Percentiles rank a stretch among this genome's conserved stretches.
phyloP scores from a whole-genome alignment of 768 basidiomycete species.

The Pleurotus ostreatus region DNA sequence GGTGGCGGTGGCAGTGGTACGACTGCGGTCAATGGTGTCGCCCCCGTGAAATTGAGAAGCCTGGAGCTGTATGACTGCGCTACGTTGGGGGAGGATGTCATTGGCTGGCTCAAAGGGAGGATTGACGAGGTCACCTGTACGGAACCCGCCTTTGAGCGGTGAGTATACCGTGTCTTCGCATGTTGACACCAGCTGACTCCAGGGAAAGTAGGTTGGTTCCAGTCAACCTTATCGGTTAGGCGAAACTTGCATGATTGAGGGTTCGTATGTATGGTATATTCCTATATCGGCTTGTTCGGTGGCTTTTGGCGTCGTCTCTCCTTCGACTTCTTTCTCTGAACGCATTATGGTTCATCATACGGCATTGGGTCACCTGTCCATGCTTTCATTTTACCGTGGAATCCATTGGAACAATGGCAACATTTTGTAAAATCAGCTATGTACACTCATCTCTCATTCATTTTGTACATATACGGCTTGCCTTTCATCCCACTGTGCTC shows the following conservation, averaged over 20 bases:
- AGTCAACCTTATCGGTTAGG: neutral
- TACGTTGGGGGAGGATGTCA: slow-evolving; percentile 62
- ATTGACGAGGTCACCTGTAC: slow-evolving; percentile 60
- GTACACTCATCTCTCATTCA: neutral
- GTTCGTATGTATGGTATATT: neutral
- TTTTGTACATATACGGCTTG: neutral
- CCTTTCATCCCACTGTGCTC: neutral
- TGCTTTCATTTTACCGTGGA: too few species aligned
- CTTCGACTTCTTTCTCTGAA: neutral
- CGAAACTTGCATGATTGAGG: neutral
- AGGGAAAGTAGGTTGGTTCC: slow-evolving; percentile 4
- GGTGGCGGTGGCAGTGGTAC: slow-evolving; percentile 14
- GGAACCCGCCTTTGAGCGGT: slow-evolving; percentile 52
- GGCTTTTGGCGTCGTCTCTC: neutral
- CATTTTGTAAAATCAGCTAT: neutral
- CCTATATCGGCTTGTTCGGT: neutral
- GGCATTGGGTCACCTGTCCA: too few species aligned
- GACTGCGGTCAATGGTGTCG: slow-evolving; percentile 39
- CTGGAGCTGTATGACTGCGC: slow-evolving; percentile 69
- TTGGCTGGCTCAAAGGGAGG: slow-evolving; percentile 61
- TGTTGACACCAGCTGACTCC: slow-evolving; percentile 2
- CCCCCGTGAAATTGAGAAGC: slow-evolving; percentile 47
- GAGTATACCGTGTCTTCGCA: slow-evolving; percentile 12
- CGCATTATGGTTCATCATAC: neutral
- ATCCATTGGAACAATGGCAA: neutral